Evolutionary conservation across 306 rosid species (phyloP).

Genomic region (Lupinus albus): DNA sequence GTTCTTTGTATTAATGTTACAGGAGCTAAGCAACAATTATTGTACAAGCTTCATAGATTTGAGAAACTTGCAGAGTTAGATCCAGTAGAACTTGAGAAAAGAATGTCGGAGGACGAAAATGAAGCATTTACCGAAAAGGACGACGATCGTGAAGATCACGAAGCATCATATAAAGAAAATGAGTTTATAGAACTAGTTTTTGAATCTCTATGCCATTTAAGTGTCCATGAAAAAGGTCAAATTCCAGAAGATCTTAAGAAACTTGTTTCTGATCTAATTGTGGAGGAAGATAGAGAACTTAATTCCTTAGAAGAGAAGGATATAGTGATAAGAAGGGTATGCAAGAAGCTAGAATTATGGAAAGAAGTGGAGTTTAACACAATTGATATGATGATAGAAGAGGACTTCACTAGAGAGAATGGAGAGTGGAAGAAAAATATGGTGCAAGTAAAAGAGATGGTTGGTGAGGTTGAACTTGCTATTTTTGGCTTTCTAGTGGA

Average conservation of each 20-base stretch:
- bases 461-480: constrained; percentile 63
- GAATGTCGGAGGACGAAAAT: constrained; percentile 59
- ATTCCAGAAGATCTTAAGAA: constrained; percentile 59
- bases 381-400: constrained; percentile 77
- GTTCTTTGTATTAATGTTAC: constrained; percentile 34
- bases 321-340: constrained; percentile 49
- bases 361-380: constrained; percentile 70
- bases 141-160: constrained; percentile 36
- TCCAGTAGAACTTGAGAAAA: constrained; percentile 83
- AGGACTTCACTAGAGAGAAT: constrained; percentile 61
- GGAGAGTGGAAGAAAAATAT: constrained; percentile 61
- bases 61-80: constrained; percentile 90
- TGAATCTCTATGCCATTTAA: constrained; percentile 43
- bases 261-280: constrained; percentile 65
- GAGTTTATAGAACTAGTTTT: constrained; percentile 39
- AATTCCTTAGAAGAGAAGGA: constrained; percentile 42
- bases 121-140: constrained; percentile 41
- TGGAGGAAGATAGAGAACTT: constrained; percentile 60
- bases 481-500: constrained; percentile 68
- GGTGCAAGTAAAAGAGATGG: constrained; percentile 56
- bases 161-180: constrained; percentile 40
- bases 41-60: constrained; percentile 80
- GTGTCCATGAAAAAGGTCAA: constrained; percentile 34
- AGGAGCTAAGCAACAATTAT: constrained; percentile 82
- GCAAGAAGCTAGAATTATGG: constrained; percentile 74